phyloP scores from a whole-genome alignment of 2,329 filamentous ascomycete genomes.

The Pseudogymnoascus verrucosus region DNA sequence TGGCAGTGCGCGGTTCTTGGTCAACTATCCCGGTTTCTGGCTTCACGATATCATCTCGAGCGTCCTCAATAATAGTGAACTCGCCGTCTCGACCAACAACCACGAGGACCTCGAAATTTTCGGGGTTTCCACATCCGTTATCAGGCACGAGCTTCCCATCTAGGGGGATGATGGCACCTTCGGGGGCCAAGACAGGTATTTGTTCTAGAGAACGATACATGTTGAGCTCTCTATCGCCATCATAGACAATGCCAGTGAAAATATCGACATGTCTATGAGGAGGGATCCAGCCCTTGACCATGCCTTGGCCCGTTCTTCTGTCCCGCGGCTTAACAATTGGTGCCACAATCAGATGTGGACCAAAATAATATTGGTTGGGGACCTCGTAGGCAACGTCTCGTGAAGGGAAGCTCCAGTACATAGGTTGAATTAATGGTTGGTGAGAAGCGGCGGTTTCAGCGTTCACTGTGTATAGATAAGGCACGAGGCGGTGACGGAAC shows the following conservation, averaged over 20 bases:
- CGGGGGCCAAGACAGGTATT: constrained; percentile 45
- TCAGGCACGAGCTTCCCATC: constrained; percentile 35
- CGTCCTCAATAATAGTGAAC: constrained; percentile 43
- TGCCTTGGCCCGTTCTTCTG: constrained; percentile 37
- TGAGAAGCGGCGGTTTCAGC: constrained; percentile 35
- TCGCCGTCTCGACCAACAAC: constrained; percentile 40
- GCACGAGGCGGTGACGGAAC: constrained; percentile 50
- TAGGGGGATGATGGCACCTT: constrained; percentile 51
- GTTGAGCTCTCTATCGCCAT: constrained; percentile 44
- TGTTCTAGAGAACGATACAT: constrained; percentile 42
- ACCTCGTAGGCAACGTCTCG: constrained; percentile 45
- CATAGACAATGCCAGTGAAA: constrained; percentile 49
- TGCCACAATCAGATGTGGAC: constrained; percentile 45
- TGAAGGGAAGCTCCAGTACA: constrained; percentile 54
- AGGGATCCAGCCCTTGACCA: constrained; percentile 49
- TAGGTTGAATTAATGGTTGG: constrained; percentile 48
- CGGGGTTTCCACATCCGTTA: constrained; percentile 42
- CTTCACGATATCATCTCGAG: neutral
- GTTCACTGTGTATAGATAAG: constrained; percentile 54
- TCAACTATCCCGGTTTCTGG: neutral
- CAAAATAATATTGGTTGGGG: constrained; percentile 53
- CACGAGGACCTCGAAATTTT: constrained; percentile 40
- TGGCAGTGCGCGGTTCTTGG: neutral
- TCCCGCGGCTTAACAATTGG: constrained; percentile 48
- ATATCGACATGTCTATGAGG: constrained; percentile 47